Base-by-base conservation (phyloP, 202 grass and related monocot species). In the Digitaria exilis region DNA sequence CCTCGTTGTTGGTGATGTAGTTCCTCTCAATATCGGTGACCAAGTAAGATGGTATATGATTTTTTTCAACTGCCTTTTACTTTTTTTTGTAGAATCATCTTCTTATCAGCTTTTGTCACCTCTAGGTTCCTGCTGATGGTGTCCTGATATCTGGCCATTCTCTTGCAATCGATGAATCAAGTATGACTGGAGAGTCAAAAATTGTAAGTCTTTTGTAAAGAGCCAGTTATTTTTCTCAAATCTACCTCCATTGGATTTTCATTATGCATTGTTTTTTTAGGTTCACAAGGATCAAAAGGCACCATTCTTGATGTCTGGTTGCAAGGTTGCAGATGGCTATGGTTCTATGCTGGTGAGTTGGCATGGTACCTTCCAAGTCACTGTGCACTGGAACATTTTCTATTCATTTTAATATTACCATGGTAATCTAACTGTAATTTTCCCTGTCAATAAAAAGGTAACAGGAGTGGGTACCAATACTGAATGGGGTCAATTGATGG, bases 401-500 rank as follows among this genome's bases (percentile, higher is more conserved):
- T 88, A n/a, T 73, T 56, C 26, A 58, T 65, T 72, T 50, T 80
- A 31, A 15, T 37, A 70, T 45, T 79, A 1, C 21, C 12, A 82
- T 86, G n/a, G 28, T 51, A 73, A 31, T 77, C 42, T 84, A 21
- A 67, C 42, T 54, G n/a, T 83, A 43, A 73, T 18, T 79, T 84
- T 89, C 41, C 43, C 28, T 68, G 46, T 84, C 41, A 83, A 68
- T 54, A 50, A 79, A 88, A 86, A 98, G 96, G 96, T 99, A 89
- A 94, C 93, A 86, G 89, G 93, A 74, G 96, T 96, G 22, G 96
- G 93, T 82, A 79, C 76, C 76, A 96, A 94, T 80, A 99, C 96
- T 73, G 96, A 99, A 89, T 99, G 96, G 96, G 96, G 96, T 85
- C 86, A 92, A 64, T 84, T 99, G 81, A 99, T 99, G 96, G 93